phyloP scores from a whole-genome alignment of 1,284 basidiomycete genomes.

The Anthracocystis walkeri region DNA sequence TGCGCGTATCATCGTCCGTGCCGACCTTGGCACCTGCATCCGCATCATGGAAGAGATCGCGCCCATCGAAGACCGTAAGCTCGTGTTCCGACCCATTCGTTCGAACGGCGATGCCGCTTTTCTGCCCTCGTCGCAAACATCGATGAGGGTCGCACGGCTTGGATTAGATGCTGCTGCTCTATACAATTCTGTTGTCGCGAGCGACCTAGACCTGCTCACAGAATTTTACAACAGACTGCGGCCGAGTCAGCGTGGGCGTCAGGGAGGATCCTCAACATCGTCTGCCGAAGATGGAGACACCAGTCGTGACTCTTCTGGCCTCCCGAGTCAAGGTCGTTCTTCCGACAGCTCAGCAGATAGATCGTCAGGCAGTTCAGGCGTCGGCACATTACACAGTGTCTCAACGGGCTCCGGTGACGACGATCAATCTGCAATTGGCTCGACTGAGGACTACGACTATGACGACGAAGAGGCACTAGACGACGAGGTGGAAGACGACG shows the following conservation, averaged over 20 bases:
- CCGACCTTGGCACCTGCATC: conserved; percentile 30
- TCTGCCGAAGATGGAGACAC: conserved; percentile 23
- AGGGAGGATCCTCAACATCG: background rate
- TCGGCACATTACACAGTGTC: background rate
- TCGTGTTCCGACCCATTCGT: conserved; percentile 42
- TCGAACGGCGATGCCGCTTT: conserved; percentile 9
- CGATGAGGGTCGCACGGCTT: background rate
- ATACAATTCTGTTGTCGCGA: conserved; percentile 6
- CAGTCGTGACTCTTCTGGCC: conserved; percentile 29
- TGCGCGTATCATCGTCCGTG: conserved; percentile 29
- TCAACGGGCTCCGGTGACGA: conserved; percentile 14
- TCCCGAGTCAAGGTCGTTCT: conserved; percentile 8
- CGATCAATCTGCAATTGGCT: conserved; percentile 2
- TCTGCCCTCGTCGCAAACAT: background rate
- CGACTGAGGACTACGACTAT: conserved; percentile 7
- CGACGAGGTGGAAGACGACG: background rate
- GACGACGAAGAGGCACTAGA: conserved; percentile 7
- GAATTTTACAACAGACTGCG: conserved; percentile 27
- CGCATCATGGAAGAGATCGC: conserved; percentile 40
- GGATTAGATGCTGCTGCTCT: conserved; percentile 6
- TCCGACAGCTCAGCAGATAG: conserved; percentile 4
- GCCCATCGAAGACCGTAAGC: conserved; percentile 41
- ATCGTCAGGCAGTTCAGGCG: conserved; percentile 12
- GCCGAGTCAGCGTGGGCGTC: background rate
- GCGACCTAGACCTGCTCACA: conserved; percentile 27